Percentiles rank a stretch among this genome's conserved stretches.
Evolutionary conservation across 208 protist genomes (phyloP).

Genomic region (Angomonas ambiguus): DNA sequence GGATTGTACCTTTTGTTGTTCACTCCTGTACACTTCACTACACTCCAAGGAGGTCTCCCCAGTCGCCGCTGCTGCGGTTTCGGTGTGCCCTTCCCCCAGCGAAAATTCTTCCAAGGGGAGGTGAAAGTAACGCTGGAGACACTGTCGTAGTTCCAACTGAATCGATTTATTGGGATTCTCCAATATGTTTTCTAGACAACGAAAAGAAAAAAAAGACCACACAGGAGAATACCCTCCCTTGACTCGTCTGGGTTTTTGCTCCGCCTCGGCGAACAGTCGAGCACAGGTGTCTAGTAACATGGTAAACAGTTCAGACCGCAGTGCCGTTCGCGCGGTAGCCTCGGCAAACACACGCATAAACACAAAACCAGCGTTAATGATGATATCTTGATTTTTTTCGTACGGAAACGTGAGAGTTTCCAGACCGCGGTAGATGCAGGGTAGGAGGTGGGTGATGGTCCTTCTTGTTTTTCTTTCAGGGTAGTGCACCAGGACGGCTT

Average conservation of each 20-base stretch:
- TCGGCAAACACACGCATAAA: not conserved
- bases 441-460: not conserved
- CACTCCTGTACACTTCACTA: not conserved
- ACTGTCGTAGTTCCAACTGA: not conserved
- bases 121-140: not conserved
- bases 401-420: not conserved
- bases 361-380: not conserved
- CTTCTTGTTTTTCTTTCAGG: not conserved
- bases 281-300: not conserved
- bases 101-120: not conserved
- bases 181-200: not conserved
- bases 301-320: not conserved
- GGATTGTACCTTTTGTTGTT: not conserved
- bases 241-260: too few species aligned
- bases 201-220: conserved; percentile 4
- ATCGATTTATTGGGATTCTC: not conserved
- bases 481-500: not conserved
- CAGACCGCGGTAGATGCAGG: not conserved
- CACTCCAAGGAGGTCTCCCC: not conserved
- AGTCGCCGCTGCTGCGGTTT: not conserved
- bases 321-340: not conserved
- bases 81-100: not conserved
- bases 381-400: not conserved
- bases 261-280: not conserved
- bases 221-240: not conserved